Base-by-base conservation (phyloP, 2,329 filamentous ascomycete genomes). In the Neoarthrinium moseri region DNA sequence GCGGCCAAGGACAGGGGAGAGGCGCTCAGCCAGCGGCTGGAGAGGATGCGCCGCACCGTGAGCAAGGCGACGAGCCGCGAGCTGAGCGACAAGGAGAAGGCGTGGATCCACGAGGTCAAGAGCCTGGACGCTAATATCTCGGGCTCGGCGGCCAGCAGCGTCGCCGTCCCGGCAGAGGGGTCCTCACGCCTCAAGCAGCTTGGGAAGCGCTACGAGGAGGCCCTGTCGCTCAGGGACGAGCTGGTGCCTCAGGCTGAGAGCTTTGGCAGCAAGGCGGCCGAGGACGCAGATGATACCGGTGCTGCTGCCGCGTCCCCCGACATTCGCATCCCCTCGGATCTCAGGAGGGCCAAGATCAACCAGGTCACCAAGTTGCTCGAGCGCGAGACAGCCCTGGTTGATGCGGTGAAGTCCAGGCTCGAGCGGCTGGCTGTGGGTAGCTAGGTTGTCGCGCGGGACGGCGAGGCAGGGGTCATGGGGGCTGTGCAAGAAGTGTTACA, bases 311-410 rank as follows among this genome's bases (percentile, higher is more conserved):
- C 70, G 21, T 65, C 68, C n/a, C 56, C 59, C 36, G 71, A 75
- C 48, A 54, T 80, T 41, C 70, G 73, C 51, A 80, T 86, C 44
- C 79, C 83, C 11, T 67, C 74, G 17, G 80, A 83, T 45, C 74
- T 87, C 48, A 74, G 83, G 48, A 79, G 74, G 64, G 77, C 73
- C 41, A 87, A 86, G 66, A 65, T 88, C 53, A 72, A 73, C 46
- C 78, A 86, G 60, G 81, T 89, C 18, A 81, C 81, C 65, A 67
- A 68, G 22, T 63, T 87, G 49, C 66, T 89, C 52, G 81, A 85
- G 47, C 71, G 85, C 22, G 84, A 89, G 66, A 79, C 79, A 37
- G 83, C 83, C 5, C 64, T 89, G 56, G 80, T 89, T 6, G 84
- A 88, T 54, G 84, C 81, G 18, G 77, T 87, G 18, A 82, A 77